A percentile compares a stretch with the other conserved stretches of the same genome.
phyloP scores from a whole-genome alignment of 2,329 filamentous ascomycete genomes.

The Hypoxylon rubiginosum region DNA sequence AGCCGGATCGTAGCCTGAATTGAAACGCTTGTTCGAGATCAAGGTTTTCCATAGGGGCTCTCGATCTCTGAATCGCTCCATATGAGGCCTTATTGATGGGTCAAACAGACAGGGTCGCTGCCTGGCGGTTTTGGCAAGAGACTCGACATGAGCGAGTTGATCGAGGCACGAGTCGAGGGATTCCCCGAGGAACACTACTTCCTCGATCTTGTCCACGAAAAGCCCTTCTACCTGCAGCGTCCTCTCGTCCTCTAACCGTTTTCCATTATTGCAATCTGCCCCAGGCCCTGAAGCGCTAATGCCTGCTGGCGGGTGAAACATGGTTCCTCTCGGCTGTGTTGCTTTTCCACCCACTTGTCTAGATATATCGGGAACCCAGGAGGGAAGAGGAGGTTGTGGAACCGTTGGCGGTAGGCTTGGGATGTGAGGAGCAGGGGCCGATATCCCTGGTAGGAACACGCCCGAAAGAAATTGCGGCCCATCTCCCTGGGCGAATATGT shows the following conservation, averaged over 20 bases:
- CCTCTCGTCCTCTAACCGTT: constrained; percentile 4
- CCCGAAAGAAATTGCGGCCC: constrained; percentile 15
- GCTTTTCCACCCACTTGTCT: constrained; percentile 7
- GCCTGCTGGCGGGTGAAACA: constrained; percentile 19
- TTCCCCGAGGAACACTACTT: constrained; percentile 14
- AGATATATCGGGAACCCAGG: constrained; percentile 26
- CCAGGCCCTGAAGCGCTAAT: constrained; percentile 14
- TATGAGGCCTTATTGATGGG: not conserved
- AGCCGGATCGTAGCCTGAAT: constrained; percentile 19
- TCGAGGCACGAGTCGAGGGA: constrained; percentile 3
- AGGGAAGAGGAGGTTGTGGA: constrained; percentile 17
- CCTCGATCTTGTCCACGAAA: constrained; percentile 27
- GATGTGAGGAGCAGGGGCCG: constrained; percentile 13
- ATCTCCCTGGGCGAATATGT: constrained; percentile 21
- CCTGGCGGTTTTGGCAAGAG: constrained; percentile 2
- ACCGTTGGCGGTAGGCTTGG: constrained; percentile 1
- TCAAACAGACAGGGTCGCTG: constrained; percentile 7
- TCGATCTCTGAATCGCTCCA: constrained; percentile 8
- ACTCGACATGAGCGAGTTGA: constrained; percentile 7
- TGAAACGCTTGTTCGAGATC: constrained; percentile 10
- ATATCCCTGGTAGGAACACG: constrained; percentile 9
- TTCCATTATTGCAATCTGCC: constrained; percentile 15
- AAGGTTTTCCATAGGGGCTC: constrained; percentile 15
- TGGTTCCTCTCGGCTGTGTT: not conserved
- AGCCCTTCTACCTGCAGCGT: constrained; percentile 25